Evolutionary conservation across 2,329 filamentous ascomycete species (phyloP).

Genomic region (Penicillium polonicum): DNA sequence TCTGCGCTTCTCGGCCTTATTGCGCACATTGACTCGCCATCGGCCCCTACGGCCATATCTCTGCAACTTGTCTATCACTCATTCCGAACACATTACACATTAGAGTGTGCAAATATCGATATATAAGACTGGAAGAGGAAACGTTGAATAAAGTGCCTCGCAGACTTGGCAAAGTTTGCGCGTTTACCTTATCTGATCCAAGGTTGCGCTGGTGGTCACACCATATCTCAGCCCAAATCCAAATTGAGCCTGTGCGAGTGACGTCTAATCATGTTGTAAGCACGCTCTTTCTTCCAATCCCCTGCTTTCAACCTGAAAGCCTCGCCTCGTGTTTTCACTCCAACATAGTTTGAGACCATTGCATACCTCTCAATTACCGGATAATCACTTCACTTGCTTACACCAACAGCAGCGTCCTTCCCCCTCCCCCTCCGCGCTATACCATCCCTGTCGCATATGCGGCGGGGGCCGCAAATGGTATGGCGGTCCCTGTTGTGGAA

Average conservation of each 20-base stretch:
- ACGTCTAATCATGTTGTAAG: constrained; percentile 28
- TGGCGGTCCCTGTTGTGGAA: constrained; percentile 76
- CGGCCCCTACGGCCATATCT: neutral
- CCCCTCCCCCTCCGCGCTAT: constrained; percentile 82
- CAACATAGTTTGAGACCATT: neutral
- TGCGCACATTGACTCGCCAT: neutral
- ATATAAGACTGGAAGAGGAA: neutral
- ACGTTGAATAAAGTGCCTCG: neutral
- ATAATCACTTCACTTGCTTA: constrained; percentile 16
- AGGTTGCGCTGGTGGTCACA: constrained; percentile 11
- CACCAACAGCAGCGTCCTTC: constrained; percentile 64
- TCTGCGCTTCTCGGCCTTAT: neutral
- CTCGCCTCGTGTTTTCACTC: neutral
- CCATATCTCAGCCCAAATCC: constrained; percentile 9
- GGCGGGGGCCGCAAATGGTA: constrained; percentile 66
- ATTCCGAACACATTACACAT: neutral
- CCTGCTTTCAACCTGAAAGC: neutral
- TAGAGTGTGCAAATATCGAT: neutral
- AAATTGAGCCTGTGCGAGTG: constrained; percentile 13
- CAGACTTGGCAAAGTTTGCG: neutral
- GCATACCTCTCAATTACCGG: neutral
- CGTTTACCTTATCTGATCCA: neutral
- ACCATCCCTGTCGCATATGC: constrained; percentile 71
- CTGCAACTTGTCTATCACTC: neutral
- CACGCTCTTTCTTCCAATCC: neutral